Evolutionary conservation across 345 rosid genomes (phyloP).

Genomic region (Citrus medica): DNA sequence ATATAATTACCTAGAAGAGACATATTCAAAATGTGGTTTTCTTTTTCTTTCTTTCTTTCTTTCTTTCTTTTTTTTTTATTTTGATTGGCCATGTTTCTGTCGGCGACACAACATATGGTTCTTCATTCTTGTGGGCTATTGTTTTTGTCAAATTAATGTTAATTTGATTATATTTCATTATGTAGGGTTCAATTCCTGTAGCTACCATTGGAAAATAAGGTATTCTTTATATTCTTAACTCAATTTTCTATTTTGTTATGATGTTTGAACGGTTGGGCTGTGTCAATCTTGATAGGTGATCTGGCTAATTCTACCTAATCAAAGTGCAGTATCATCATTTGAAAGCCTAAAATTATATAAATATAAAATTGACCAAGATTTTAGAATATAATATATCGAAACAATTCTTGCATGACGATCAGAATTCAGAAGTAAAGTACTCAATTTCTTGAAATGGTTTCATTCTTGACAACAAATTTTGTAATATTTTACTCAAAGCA

Average conservation of each 20-base stretch:
- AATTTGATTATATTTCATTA: not conserved
- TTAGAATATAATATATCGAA: not conserved
- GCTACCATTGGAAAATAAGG: too few relatives aligned
- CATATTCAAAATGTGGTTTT: not conserved
- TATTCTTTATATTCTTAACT: not conserved
- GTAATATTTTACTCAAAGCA: not conserved
- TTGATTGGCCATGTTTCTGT: not conserved
- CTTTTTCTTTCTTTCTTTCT: too few relatives aligned
- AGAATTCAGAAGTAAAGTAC: not conserved
- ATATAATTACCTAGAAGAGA: too few relatives aligned
- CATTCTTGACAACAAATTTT: not conserved
- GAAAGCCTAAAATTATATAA: not conserved
- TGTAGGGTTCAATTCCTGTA: not conserved
- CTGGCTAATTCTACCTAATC: constrained; percentile 4
- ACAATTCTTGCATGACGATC: not conserved
- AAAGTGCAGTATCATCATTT: not conserved
- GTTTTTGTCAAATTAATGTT: too few relatives aligned
- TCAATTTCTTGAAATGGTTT: not conserved
- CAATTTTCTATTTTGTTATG: not conserved
- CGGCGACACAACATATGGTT: not conserved
- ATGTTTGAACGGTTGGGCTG: not conserved
- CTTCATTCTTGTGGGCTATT: not conserved
- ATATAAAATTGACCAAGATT: not conserved
- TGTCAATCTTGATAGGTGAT: not conserved
- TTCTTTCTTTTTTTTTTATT: not conserved